Evolutionary conservation across 305 asterid genomes (phyloP).

Genomic region (Salvia sclarea): DNA sequence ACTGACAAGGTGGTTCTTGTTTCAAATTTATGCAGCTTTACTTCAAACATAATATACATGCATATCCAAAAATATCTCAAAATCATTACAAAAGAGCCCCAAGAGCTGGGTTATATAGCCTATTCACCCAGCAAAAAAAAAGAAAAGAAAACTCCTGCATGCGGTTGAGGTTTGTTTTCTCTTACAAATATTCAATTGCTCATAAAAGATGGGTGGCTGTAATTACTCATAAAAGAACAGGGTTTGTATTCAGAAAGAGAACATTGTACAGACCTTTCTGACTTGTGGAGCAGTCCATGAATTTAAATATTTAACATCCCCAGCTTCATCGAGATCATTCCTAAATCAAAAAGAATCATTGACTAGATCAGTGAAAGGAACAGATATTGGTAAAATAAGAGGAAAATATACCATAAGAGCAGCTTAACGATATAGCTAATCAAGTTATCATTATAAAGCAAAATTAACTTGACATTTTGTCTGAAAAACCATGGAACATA

Average conservation of each 20-base stretch:
- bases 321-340: slow-evolving; percentile 46
- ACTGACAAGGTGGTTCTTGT: no score
- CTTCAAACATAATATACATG: not conserved
- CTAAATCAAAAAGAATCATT: slow-evolving; percentile 42
- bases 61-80: no score
- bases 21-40: slow-evolving; percentile 16
- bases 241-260: slow-evolving; percentile 26
- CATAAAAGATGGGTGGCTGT: not conserved
- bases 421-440: slow-evolving; percentile 21
- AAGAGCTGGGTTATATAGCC: not conserved
- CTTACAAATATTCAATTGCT: not conserved
- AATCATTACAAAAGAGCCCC: not conserved
- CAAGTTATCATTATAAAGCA: not conserved
- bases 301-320: slow-evolving; percentile 42
- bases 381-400: slow-evolving; percentile 25
- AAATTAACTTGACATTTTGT: not conserved
- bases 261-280: slow-evolving; percentile 56
- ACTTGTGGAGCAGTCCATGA: slow-evolving; percentile 58
- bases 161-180: not conserved
- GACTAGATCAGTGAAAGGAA: slow-evolving; percentile 35
- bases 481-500: slow-evolving; percentile 7
- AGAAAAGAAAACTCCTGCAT: slow-evolving; percentile 5
- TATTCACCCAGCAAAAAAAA: not conserved
- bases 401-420: slow-evolving; percentile 25
- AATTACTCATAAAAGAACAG: not conserved